These are phyloP conservation scores for Ajuga reptans DNA, from an alignment of 305 asterid genomes.

Conservation along the genomic window DNA sequence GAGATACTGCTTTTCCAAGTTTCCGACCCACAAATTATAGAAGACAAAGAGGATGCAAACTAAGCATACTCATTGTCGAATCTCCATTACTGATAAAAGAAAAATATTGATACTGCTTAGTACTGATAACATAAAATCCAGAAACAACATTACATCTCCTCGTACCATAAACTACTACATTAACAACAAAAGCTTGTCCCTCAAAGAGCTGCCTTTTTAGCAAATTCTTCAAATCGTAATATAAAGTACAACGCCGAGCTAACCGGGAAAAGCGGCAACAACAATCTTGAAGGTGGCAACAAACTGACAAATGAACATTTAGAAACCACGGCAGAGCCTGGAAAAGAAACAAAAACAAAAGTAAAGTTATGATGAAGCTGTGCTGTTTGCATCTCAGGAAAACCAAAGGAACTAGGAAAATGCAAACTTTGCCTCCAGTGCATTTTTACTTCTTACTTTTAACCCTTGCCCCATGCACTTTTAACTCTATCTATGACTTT, in stretches of 20 bases:
- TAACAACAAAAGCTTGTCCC: neutral
- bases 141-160: neutral
- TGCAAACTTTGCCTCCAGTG: neutral
- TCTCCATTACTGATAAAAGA: neutral
- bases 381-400: neutral
- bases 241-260: neutral
- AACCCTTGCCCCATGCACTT: neutral
- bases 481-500: too few relatives aligned
- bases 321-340: conserved; percentile 32
- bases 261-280: neutral
- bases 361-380: neutral
- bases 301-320: conserved; percentile 17
- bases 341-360: neutral
- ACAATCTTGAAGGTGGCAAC: neutral
- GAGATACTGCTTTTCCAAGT: too few relatives aligned
- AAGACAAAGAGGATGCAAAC: neutral
- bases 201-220: neutral
- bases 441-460: too few relatives aligned
- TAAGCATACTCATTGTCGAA: neutral
- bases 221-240: neutral
- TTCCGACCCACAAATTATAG: too few relatives aligned
- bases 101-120: neutral
- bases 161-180: neutral
- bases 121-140: neutral
- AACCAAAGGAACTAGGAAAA: neutral